Evolutionary conservation across 1,139 yeast genomes (phyloP), one percentile per base, ranked within the genome.

Genomic region (Pichia sp.): DNA sequence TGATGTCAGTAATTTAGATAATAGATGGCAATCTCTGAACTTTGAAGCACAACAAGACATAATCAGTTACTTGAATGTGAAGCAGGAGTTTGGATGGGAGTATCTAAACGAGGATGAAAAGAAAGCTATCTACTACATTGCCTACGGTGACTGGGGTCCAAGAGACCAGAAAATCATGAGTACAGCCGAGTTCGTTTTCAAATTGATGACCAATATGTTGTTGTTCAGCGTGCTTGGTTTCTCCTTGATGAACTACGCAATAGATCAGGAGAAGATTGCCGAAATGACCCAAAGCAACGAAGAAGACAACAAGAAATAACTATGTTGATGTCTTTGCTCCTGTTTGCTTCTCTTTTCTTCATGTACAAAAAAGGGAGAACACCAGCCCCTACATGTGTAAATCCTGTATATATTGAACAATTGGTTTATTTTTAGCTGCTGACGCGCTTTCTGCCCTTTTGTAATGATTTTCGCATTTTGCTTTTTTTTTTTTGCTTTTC

Each of bases 61-160:
- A 58, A 74, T 80, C 59, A 80, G 77, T 50, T 79, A 77, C 59
- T 70, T 81, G 54, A 73, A 75, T 57, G 65, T 73, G 38, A 76
- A 79, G 67, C 77, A 76, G 70, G 76, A 74, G 61, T 73, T 76
- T 59, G 79, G 80, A 56, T 78, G 83, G 83, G 71, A 68, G 59
- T 76, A 74, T 62, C 69, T 78, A 57, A 68, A 73, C 39, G 51
- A 64, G 25, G 80, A 76, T 53, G 82, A 78, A 62, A 78, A 77
- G 70, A 71, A 69, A 60, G 81, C 82, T 35, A 77, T 79, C 40
- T 76, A 74, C 64, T 77, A 74, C 65, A 75, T 78, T 53, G 74
- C 80, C 35, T 78, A 77, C 58, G 83, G 83, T 42, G 74, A 72
- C 57, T 78, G 82, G 82, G 83, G 83, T 36, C 80, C 82, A 59